Evolutionary conservation across 148 eudicot genomes (phyloP), one percentile per base, ranked within the genome.

Genomic region (Vaccinium macrocarpon): DNA sequence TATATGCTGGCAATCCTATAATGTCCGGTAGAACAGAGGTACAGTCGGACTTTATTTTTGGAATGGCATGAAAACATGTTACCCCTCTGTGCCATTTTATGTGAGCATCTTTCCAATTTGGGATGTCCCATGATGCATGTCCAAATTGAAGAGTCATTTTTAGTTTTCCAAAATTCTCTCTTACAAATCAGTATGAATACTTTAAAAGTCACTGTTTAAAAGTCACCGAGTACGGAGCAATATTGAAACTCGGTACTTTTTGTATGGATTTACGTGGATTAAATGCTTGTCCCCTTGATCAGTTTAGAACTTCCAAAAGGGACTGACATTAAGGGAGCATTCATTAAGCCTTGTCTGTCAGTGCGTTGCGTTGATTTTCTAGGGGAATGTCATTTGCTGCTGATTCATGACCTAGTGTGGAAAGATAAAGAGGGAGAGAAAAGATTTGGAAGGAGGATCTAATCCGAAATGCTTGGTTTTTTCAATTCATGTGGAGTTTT

Each of bases 1-100:
- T 95, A 55, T 94, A 89, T 87, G 85, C 92, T 49, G 92, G 94
- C 72, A 95, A 92, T 83, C 96, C 98, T 62, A 94, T 95, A 82
- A 90, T 95, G 98, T 95, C 98, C 81, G 98, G 98, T 79, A 92
- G 97, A 88, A 95, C 98, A 32, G 98, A 95, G 98, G 98, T 94
- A 94, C 38, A 75, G 15, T 32, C 52, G 19, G 82, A 18, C 71
- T 79, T 77, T 55, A 49, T 5, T 59, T 61, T 78, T 53, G 48
- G 15, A 15, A 21, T 80, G 70, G 51, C 71, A 38, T 57, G 71
- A 13, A 38, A 11, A 61, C 1, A 59, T 35, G 1, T 27, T 8
- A 32, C 38, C 18, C 32, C 10, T 51, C 29, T 18, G 1, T 53
- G 15, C 52, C 35, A 72, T 27, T 55, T 16, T 19, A 13, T 9